Percentiles rank a stretch among this genome's conserved stretches.
These are phyloP conservation scores for Letharia columbiana DNA, from an alignment of 495 filamentous ascomycete species.

Conservation along the genomic window DNA sequence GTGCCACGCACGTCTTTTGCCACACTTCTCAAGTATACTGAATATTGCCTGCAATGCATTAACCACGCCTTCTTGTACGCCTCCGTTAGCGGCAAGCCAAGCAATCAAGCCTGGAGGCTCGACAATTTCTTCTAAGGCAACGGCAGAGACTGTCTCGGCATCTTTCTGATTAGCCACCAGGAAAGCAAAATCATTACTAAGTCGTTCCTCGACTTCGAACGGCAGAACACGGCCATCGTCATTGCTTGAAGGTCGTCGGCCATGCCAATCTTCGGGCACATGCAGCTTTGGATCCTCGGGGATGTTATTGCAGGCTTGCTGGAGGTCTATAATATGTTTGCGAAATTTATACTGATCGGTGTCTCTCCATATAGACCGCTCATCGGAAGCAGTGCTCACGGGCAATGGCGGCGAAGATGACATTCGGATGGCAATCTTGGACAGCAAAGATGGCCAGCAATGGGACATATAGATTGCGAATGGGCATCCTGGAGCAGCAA, in stretches of 20 bases:
- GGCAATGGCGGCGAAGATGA: not conserved
- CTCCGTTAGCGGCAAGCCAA: conserved; percentile 16
- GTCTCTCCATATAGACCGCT: conserved; percentile 21
- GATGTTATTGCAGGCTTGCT: conserved; percentile 7
- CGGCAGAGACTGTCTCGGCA: conserved; percentile 3
- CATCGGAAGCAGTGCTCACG: conserved; percentile 16
- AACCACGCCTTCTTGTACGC: not conserved
- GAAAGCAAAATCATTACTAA: conserved; percentile 20
- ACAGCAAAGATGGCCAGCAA: not conserved
- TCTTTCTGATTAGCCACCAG: conserved; percentile 16
- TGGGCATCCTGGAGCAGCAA: no score
- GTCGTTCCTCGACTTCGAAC: conserved; percentile 19
- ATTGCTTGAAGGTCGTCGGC: no score
- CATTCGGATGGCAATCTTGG: not conserved
- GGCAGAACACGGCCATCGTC: conserved; percentile 6
- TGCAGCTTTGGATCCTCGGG: conserved; percentile 10
- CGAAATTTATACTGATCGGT: conserved; percentile 18
- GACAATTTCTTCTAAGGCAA: conserved; percentile 16
- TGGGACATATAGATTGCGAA: no score
- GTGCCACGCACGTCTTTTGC: conserved; percentile 12
- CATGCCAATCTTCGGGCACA: no score
- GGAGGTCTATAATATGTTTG: conserved; percentile 14
- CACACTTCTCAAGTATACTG: conserved; percentile 6
- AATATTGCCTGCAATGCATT: conserved; percentile 9
- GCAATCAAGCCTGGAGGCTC: conserved; percentile 11